These are phyloP conservation scores for Trichocomaceae sp. DNA, from an alignment of 2,329 filamentous ascomycete genomes.

Conservation along the genomic window DNA sequence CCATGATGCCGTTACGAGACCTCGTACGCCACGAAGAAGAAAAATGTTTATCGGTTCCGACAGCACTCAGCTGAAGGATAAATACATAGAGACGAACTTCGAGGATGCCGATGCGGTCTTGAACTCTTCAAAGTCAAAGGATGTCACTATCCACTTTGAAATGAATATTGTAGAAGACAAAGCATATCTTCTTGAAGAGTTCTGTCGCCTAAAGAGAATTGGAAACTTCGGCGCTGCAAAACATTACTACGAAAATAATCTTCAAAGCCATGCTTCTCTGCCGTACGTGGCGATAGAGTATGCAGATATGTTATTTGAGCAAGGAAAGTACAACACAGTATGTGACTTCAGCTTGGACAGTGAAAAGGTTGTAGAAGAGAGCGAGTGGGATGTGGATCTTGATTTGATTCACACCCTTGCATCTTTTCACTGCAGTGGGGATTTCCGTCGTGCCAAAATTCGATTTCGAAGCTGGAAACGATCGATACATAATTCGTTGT, in stretches of 20 bases:
- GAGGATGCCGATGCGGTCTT: neutral
- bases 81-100: neutral
- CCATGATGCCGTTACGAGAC: too few species aligned
- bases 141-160: slow-evolving; percentile 12
- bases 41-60: too few species aligned
- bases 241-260: slow-evolving; percentile 12
- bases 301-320: slow-evolving; percentile 16
- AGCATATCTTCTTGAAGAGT: slow-evolving; percentile 15
- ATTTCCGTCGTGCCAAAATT: neutral
- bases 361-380: neutral
- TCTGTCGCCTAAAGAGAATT: slow-evolving; percentile 16
- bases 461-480: too few species aligned
- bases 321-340: slow-evolving; percentile 9
- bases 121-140: neutral
- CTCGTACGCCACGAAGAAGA: too few species aligned
- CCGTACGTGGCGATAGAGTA: slow-evolving; percentile 12
- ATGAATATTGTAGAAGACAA: slow-evolving; percentile 11
- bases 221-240: slow-evolving; percentile 15
- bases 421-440: neutral
- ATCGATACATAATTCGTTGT: too few species aligned
- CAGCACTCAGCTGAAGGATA: too few species aligned
- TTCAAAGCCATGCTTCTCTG: slow-evolving; percentile 8
- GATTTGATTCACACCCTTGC: neutral
- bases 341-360: neutral
- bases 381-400: too few species aligned